Evolutionary conservation across 2,329 filamentous ascomycete genomes (phyloP).

Genomic region (Davidsoniella virescens): DNA sequence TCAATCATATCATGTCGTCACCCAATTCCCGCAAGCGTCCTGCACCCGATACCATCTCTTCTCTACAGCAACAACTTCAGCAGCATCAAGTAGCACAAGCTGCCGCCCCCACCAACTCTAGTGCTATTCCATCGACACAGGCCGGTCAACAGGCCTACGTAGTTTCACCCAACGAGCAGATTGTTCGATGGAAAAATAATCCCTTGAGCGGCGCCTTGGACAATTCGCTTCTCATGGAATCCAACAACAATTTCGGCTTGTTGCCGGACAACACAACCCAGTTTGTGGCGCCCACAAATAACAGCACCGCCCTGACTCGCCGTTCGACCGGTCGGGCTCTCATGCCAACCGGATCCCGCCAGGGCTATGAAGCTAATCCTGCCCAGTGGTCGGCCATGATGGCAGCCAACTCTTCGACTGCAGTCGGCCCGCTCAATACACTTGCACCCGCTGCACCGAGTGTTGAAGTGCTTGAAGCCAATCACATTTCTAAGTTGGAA

Average conservation of each 20-base stretch:
- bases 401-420: slow-evolving; percentile 7
- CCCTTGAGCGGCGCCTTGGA: background rate
- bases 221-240: slow-evolving; percentile 5
- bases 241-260: slow-evolving; percentile 5
- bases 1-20: slow-evolving; percentile 5
- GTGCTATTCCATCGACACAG: background rate
- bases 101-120: slow-evolving; percentile 15
- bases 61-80: slow-evolving; percentile 14
- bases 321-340: slow-evolving; percentile 35
- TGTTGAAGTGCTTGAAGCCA: slow-evolving; percentile 30
- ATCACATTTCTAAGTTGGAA: slow-evolving; percentile 66
- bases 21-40: slow-evolving; percentile 12
- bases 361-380: slow-evolving; percentile 23
- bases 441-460: slow-evolving; percentile 2
- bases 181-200: slow-evolving; percentile 5
- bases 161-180: slow-evolving; percentile 2
- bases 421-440: slow-evolving; percentile 7
- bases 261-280: slow-evolving; percentile 6
- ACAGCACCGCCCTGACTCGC: slow-evolving; percentile 36
- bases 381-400: slow-evolving; percentile 15
- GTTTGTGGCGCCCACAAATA: slow-evolving; percentile 14
- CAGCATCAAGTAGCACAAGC: slow-evolving; percentile 17
- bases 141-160: background rate
- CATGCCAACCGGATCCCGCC: slow-evolving; percentile 26
- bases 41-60: slow-evolving; percentile 5